phyloP scores from a whole-genome alignment of 75 land plant genomes.

The Selaginella tamariscina region DNA sequence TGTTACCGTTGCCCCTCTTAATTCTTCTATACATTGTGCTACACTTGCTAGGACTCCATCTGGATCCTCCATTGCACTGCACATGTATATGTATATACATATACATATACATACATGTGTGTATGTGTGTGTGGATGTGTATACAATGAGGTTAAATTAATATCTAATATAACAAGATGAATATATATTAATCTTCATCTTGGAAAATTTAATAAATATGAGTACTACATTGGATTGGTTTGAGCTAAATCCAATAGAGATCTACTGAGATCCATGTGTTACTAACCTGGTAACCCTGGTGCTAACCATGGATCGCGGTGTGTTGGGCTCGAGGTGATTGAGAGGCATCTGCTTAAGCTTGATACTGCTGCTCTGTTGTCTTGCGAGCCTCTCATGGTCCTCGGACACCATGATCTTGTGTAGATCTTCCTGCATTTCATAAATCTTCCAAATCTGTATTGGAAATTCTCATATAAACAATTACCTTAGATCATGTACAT shows the following conservation, averaged over 20 bases:
- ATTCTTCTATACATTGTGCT: conserved; percentile 73
- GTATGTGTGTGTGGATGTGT: no score
- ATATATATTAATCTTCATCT: neutral
- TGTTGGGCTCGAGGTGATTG: neutral
- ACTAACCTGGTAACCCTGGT: neutral
- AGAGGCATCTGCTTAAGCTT: no score
- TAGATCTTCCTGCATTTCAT: no score
- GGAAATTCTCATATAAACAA: no score
- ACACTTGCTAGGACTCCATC: conserved; percentile 93
- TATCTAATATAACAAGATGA: no score
- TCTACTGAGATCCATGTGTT: neutral
- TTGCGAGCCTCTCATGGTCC: neutral
- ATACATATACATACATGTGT: no score
- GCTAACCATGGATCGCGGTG: neutral
- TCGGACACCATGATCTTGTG: conserved; percentile 1
- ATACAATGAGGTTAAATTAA: no score
- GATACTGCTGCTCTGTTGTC: neutral
- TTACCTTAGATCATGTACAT: neutral
- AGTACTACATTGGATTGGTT: no score
- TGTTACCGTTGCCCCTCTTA: conserved; percentile 37
- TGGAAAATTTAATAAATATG: no score
- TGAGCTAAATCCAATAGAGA: neutral
- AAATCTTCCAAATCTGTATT: no score
- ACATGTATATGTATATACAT: no score
- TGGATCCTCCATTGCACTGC: conserved; percentile 52